Conservation (phyloP, 1,284 basidiomycete species). For the Gastroboletus turbinatus region DNA sequence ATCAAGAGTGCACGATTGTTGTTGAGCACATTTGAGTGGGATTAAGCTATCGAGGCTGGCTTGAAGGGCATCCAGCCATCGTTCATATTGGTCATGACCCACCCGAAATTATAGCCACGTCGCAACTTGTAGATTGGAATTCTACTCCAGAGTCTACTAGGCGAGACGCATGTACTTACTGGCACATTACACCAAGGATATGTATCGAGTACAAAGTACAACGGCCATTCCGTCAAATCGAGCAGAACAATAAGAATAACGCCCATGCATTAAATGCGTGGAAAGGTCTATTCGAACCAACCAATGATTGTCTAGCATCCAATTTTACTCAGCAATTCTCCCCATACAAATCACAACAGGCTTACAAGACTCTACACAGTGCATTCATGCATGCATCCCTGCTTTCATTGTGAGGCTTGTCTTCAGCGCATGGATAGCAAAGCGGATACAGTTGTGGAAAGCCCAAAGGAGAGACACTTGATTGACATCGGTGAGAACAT, state of each 20-base stretch:
- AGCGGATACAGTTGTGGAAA: conserved; percentile 55
- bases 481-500: conserved; percentile 27
- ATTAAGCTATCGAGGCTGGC: too few relatives aligned
- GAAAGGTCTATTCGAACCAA: conserved; percentile 7
- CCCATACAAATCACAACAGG: not conserved
- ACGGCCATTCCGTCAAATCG: conserved; percentile 16
- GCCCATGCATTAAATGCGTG: not conserved
- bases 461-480: conserved; percentile 72
- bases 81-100: too few relatives aligned
- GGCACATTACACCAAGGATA: conserved; percentile 20
- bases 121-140: too few relatives aligned
- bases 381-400: conserved; percentile 37
- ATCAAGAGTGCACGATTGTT: too few relatives aligned
- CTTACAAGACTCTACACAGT: conserved; percentile 4
- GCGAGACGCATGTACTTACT: conserved; percentile 3
- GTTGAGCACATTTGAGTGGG: too few relatives aligned
- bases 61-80: too few relatives aligned
- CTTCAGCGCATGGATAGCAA: conserved; percentile 55
- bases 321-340: not conserved
- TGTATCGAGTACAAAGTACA: conserved; percentile 22
- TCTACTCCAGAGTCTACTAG: not conserved
- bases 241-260: conserved; percentile 21
- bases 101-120: too few relatives aligned
- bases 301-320: not conserved
- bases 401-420: conserved; percentile 50